Percentiles rank a stretch among this genome's conserved stretches.
These are phyloP conservation scores for slime mould (Dictyostelium discoideum) DNA, from an alignment of 78 protist species.

Conservation along the genomic window DNA sequence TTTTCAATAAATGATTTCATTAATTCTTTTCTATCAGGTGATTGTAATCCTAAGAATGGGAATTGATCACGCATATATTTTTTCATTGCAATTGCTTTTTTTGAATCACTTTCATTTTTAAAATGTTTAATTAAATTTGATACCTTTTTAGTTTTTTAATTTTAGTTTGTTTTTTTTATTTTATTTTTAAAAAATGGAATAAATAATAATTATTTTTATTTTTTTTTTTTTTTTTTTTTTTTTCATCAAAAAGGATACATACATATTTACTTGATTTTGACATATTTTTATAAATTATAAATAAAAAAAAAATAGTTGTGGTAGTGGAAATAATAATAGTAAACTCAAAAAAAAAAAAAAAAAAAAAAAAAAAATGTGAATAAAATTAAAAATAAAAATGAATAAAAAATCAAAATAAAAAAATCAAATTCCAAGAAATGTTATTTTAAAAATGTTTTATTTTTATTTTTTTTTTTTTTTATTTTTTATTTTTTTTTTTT, in stretches of 20 bases:
- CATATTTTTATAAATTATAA: neutral
- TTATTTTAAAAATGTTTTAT: neutral
- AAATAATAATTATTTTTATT: neutral
- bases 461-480: too few species aligned
- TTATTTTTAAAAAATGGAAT: too few species aligned
- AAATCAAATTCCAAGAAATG: neutral
- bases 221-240: neutral
- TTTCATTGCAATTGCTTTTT: neutral
- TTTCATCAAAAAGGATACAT: neutral
- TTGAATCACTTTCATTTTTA: neutral
- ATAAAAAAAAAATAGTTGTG: too few species aligned
- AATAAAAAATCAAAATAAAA: too few species aligned
- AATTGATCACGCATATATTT: slow-evolving; percentile 54
- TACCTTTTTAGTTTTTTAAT: neutral
- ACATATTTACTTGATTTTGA: neutral
- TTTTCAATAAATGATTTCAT: neutral
- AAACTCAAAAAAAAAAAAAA: too few species aligned
- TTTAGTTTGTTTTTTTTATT: too few species aligned
- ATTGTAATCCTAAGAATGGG: slow-evolving; percentile 12
- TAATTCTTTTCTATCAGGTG: slow-evolving; percentile 21
- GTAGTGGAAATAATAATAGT: neutral
- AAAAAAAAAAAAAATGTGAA: too few species aligned
- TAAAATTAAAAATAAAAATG: too few species aligned
- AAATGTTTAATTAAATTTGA: neutral
- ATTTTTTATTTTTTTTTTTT: too few species aligned